A percentile compares a stretch with the other conserved stretches of the same genome.
phyloP scores from a whole-genome alignment of 1,284 basidiomycete species.

The Pseudozyma pruni region DNA sequence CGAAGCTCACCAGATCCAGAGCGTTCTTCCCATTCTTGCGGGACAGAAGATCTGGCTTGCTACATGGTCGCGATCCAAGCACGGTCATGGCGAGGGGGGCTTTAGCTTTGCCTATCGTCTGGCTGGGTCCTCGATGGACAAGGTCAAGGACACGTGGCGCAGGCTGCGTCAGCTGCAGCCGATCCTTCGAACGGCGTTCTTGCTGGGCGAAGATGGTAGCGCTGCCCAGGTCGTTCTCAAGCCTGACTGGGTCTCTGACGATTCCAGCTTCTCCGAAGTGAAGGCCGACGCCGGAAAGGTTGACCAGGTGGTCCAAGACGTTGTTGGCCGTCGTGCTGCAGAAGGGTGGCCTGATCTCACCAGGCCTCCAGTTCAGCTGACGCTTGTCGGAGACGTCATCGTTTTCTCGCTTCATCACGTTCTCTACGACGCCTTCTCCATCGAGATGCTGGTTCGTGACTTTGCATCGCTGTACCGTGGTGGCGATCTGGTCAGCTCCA shows the following conservation, averaged over 20 bases:
- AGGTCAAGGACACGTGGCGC: constrained; percentile 44
- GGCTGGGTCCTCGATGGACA: constrained; percentile 2
- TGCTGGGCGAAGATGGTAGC: constrained; percentile 18
- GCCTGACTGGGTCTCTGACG: neutral
- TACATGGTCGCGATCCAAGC: constrained; percentile 28
- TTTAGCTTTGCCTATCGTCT: constrained; percentile 55
- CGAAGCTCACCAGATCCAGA: constrained; percentile 31
- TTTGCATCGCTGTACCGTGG: constrained; percentile 42
- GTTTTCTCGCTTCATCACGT: constrained; percentile 61
- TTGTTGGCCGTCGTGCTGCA: constrained; percentile 11
- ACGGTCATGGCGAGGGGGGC: constrained; percentile 24
- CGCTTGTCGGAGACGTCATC: constrained; percentile 33
- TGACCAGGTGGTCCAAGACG: constrained; percentile 6
- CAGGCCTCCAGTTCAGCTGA: constrained; percentile 31
- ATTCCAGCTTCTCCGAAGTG: constrained; percentile 7
- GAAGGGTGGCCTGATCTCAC: constrained; percentile 29
- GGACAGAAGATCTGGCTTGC: constrained; percentile 57
- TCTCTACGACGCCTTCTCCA: constrained; percentile 63
- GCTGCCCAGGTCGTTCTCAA: constrained; percentile 42
- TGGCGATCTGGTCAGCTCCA: constrained; percentile 7
- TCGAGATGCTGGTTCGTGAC: constrained; percentile 57
- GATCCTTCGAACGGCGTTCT: constrained; percentile 56
- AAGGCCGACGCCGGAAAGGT: constrained; percentile 1
- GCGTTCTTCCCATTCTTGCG: constrained; percentile 47
- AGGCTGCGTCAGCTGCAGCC: constrained; percentile 45